Base-by-base conservation (phyloP, 2,329 filamentous ascomycete genomes). In the Epichloe sp. region DNA sequence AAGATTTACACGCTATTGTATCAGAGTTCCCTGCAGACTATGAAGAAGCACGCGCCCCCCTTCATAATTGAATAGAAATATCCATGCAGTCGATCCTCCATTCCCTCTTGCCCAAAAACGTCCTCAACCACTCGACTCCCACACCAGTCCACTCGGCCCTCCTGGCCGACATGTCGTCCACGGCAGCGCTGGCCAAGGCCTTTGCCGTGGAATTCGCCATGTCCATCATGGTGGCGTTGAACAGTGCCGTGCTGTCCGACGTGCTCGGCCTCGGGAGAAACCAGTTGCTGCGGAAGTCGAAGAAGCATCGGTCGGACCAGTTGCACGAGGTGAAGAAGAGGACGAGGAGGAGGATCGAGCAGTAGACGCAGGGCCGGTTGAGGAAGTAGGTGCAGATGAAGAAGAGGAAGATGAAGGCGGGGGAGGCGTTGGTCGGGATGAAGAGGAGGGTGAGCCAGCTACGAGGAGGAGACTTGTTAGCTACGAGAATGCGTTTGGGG, bases 331-430 rank as follows among this genome's bases (percentile, higher is more conserved):
- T 94, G 58, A 90, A 79, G 73, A 96, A 95, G 59, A 98, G 88
- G 60, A 97, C 89, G 57, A 95, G 79, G 47, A 98, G 87, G 50
- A 98, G 85, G 55, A 96, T 83, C 54, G 89, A 95, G 79, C 93
- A 98, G 77, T 98, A 98, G 60, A 95, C 85, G 73, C 93, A 98
- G 50, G 93, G 93, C 51, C 91, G 84, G 71, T 96, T 95, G 61
- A 98, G 83, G 70, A 95, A 87, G 75, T 95, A 97, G 57, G 90
- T 95, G 68, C 90, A 88, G 57, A 88, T 77, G 72, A 98, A 85
- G 76, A 93, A 88, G 70, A 88, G 79, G 71, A 91, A 80, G 66
- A 93, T 87, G 72, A 91, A 90, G 62, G 86, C 78, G 26, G 87
- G 52, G 52, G 86, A 89, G 59, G 87, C 85, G 66, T 90, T 89